Percentiles rank a stretch among this genome's conserved stretches.
phyloP scores from a whole-genome alignment of 2,329 filamentous ascomycete genomes.

The Orbilia oligospora region DNA sequence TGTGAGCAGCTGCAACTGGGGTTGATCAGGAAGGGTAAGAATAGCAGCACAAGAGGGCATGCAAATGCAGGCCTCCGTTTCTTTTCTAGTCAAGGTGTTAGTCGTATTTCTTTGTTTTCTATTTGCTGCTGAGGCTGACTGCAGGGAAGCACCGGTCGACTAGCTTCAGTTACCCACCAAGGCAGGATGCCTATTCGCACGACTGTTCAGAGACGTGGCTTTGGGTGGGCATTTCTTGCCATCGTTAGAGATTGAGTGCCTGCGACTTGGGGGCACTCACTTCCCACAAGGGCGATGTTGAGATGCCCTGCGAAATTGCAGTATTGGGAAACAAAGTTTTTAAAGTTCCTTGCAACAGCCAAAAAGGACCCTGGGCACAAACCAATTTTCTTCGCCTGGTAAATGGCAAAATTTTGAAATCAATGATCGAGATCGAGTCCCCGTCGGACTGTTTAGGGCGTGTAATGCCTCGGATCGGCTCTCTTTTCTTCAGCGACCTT shows the following conservation, averaged over 20 bases:
- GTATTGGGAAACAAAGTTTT: constrained; percentile 43
- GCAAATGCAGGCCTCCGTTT: constrained; percentile 52
- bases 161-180: constrained; percentile 40
- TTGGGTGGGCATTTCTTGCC: constrained; percentile 37
- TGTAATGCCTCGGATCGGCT: constrained; percentile 17
- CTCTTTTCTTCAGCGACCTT: constrained; percentile 33
- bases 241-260: constrained; percentile 53
- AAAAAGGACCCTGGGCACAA: constrained; percentile 23
- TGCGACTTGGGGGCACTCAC: constrained; percentile 21
- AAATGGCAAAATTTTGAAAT: constrained; percentile 38
- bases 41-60: constrained; percentile 38
- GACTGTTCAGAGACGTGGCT: constrained; percentile 42
- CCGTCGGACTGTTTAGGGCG: constrained; percentile 37
- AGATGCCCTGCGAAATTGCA: constrained; percentile 31
- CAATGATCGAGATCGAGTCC: constrained; percentile 38
- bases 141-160: constrained; percentile 39
- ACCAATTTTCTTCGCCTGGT: constrained; percentile 43
- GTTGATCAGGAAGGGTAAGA: constrained; percentile 48
- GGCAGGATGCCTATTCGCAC: constrained; percentile 32
- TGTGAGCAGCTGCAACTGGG: constrained; percentile 33
- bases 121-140: constrained; percentile 51
- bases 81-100: constrained; percentile 45
- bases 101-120: constrained; percentile 41
- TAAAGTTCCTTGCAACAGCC: constrained; percentile 42
- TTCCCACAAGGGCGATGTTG: constrained; percentile 30